These are phyloP conservation scores for Inga oerstediana DNA, from an alignment of 306 rosid species.

Conservation along the genomic window DNA sequence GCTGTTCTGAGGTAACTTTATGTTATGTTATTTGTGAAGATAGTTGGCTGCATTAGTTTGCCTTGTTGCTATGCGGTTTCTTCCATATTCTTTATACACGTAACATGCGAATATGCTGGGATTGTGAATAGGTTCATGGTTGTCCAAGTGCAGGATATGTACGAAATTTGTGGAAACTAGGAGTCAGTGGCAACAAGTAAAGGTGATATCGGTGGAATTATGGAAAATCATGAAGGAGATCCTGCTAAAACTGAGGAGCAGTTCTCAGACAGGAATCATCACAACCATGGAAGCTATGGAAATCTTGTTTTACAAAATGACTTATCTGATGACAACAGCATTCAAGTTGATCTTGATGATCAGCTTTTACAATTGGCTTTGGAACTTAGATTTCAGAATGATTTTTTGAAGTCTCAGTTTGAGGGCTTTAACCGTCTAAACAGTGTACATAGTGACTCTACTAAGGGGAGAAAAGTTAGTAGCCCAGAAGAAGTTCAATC, in stretches of 20 bases:
- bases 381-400: conserved; percentile 79
- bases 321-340: conserved; percentile 38
- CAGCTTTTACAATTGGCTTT: conserved; percentile 65
- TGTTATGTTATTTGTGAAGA: neutral
- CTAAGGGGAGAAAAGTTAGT: conserved; percentile 36
- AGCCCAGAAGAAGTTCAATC: conserved; percentile 45
- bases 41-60: conserved; percentile 5
- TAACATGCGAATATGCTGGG: neutral
- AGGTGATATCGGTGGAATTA: conserved; percentile 40
- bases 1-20: neutral
- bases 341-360: conserved; percentile 52
- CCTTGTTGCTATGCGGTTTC: neutral
- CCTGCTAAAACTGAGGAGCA: conserved; percentile 37
- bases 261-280: conserved; percentile 31
- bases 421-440: conserved; percentile 49
- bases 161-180: conserved; percentile 29
- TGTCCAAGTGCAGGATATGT: conserved; percentile 42
- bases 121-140: conserved; percentile 12
- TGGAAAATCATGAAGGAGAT: conserved; percentile 46
- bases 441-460: conserved; percentile 37
- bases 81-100: neutral
- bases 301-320: conserved; percentile 46
- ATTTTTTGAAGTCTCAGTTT: conserved; percentile 79
- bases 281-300: conserved; percentile 40
- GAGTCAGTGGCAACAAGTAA: conserved; percentile 49